Conservation (phyloP, 2,329 filamentous ascomycete genomes). For the Coleophoma cylindrospora region DNA sequence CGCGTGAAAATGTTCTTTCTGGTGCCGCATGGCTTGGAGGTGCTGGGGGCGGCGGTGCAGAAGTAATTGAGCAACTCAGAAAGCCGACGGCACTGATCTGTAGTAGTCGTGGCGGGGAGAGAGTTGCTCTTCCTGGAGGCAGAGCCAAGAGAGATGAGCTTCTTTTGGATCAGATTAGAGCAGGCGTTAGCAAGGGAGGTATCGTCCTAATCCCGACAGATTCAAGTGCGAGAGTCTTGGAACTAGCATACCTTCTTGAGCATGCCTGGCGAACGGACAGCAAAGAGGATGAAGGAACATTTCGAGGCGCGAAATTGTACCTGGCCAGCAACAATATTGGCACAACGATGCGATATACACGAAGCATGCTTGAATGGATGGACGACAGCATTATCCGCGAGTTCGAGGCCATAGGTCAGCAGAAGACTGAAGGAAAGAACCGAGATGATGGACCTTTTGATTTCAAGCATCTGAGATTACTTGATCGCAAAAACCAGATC, state of each 20-base stretch:
- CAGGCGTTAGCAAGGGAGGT: conserved; percentile 75
- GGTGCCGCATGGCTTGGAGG: conserved; percentile 92
- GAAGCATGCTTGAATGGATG: conserved; percentile 99
- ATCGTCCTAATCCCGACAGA: conserved; percentile 92
- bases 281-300: conserved; percentile 41
- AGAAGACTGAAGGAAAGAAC: conserved; percentile 36
- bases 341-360: conserved; percentile 83
- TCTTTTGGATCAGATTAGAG: conserved; percentile 74
- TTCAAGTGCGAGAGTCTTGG: conserved; percentile 89
- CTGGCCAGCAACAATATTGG: conserved; percentile 82
- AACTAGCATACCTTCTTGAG: conserved; percentile 87
- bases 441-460: conserved; percentile 74
- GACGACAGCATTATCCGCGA: conserved; percentile 91
- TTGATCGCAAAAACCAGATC: conserved; percentile 79
- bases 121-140: conserved; percentile 64
- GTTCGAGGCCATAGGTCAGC: conserved; percentile 63
- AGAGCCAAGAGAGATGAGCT: conserved; percentile 80
- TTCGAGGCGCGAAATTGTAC: conserved; percentile 61
- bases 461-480: conserved; percentile 76
- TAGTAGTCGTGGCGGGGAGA: conserved; percentile 76
- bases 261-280: conserved; percentile 78
- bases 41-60: conserved; percentile 71
- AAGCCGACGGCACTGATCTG: conserved; percentile 93
- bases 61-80: conserved; percentile 88
- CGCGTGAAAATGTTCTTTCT: conserved; percentile 89